Percentiles rank a stretch among this genome's conserved stretches.
Conservation (phyloP, 345 rosid genomes). For the Corymbia maculata region DNA sequence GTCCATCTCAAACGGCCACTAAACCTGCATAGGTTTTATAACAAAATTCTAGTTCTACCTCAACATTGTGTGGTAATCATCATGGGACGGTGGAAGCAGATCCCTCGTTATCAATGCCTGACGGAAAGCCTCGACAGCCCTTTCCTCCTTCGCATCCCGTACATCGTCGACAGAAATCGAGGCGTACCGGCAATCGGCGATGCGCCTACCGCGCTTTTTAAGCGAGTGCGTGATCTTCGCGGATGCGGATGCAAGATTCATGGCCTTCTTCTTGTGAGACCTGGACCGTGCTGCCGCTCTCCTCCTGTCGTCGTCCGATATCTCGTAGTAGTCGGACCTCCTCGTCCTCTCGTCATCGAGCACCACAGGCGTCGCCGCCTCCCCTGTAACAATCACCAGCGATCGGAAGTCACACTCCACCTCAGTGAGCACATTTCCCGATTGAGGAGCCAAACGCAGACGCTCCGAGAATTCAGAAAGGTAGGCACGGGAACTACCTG, state of each 20-base stretch:
- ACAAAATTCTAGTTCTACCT: slow-evolving; percentile 28
- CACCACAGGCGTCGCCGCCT: slow-evolving; percentile 25
- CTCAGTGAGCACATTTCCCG: not conserved
- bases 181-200: slow-evolving; percentile 37
- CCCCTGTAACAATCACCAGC: slow-evolving; percentile 20
- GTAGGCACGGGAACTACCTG: not conserved
- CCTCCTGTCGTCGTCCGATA: slow-evolving; percentile 56
- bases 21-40: not conserved
- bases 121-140: slow-evolving; percentile 60
- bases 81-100: slow-evolving; percentile 63
- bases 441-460: not conserved
- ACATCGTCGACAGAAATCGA: slow-evolving; percentile 64
- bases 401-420: not conserved
- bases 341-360: slow-evolving; percentile 35
- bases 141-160: slow-evolving; percentile 74
- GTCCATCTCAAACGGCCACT: not conserved
- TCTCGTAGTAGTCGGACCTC: slow-evolving; percentile 39
- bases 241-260: slow-evolving; percentile 61
- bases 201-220: slow-evolving; percentile 63
- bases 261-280: slow-evolving; percentile 67
- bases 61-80: slow-evolving; percentile 89
- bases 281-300: slow-evolving; percentile 24
- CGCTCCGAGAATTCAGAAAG: not conserved
- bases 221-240: slow-evolving; percentile 54
- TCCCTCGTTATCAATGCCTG: slow-evolving; percentile 45